Evolutionary conservation across 768 basidiomycete species (phyloP), one percentile per base, ranked within the genome.

Genomic region (Trametes cinnabarina): DNA sequence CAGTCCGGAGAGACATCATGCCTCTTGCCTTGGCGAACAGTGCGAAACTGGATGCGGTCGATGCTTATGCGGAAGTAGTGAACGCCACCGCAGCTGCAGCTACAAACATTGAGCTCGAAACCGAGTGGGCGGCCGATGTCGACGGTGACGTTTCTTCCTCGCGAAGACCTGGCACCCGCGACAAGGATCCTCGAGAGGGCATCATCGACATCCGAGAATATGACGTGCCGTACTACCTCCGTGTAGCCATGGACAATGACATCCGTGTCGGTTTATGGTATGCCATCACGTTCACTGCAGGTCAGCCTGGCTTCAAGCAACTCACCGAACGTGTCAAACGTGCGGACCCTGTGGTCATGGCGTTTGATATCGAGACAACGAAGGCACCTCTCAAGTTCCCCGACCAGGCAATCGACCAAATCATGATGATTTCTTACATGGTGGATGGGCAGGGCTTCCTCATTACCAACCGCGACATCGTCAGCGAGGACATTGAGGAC

Each of bases 361-460:
- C 97, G 0, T 99, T 80, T 71, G 97, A 98, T 85, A 99, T 99
- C 69, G 97, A 99, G 73, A 95, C 93, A 17, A 96, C 95, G 1
- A 99, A 99, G 75, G 90, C 92, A n/a, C 96, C 97, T n/a, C 84
- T 98, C 66, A 98, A 98, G 73, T 98, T 98, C 69, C 96, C 97
- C 1, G 97, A 98, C 75, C 89, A 94, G 65, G 83, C 85, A 7
- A 87, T 92, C 23, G 97, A 98, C 76, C 95, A 98, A 70, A 94
- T 99, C 66, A 99, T 99, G 96, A 99, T 99, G 97, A 98, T 99
- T 62, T 99, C 97, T 42, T 99, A 98, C 74, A 98, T 99, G 95
- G 79, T 99, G 17, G 97, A 99, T 69, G 96, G 94, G 0, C 92
- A 95, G 71, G 97, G 97, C 0, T 99, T 90, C 69, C 83, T 99